A percentile compares a stretch with the other conserved stretches of the same genome.
phyloP scores from a whole-genome alignment of 2,329 filamentous ascomycete species.

The Pseudogymnoascus sp. region DNA sequence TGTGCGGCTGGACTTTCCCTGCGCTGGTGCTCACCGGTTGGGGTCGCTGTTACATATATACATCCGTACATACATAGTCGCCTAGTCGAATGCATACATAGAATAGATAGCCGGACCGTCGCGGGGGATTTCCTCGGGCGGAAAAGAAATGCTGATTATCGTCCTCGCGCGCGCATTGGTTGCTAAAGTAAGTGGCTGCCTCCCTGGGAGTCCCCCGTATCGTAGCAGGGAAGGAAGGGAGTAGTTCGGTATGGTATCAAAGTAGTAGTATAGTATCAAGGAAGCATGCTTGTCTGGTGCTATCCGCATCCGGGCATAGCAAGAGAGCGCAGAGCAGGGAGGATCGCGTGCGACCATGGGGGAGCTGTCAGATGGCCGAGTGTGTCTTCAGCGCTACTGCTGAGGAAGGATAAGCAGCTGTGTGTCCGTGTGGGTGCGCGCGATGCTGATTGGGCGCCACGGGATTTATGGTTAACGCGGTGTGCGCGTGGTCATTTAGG shows the following conservation, averaged over 20 bases:
- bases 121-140: not conserved
- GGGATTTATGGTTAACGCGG: constrained; percentile 3
- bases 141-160: not conserved
- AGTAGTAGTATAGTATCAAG: no score
- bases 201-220: no score
- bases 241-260: no score
- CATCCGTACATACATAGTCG: not conserved
- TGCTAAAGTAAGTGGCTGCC: no score
- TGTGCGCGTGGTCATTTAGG: not conserved
- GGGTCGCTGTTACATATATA: not conserved
- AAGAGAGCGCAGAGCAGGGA: not conserved
- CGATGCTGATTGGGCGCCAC: not conserved
- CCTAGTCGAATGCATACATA: no score
- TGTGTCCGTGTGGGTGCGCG: not conserved
- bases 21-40: not conserved
- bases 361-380: not conserved
- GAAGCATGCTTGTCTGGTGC: not conserved
- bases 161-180: not conserved
- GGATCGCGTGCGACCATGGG: not conserved
- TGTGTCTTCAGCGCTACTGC: not conserved
- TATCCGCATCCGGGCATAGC: not conserved
- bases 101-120: not conserved
- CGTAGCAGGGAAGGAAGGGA: no score
- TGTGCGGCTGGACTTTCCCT: not conserved
- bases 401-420: not conserved